phyloP scores from a whole-genome alignment of 2,329 filamentous ascomycete genomes.

The Venturia oleaginea region DNA sequence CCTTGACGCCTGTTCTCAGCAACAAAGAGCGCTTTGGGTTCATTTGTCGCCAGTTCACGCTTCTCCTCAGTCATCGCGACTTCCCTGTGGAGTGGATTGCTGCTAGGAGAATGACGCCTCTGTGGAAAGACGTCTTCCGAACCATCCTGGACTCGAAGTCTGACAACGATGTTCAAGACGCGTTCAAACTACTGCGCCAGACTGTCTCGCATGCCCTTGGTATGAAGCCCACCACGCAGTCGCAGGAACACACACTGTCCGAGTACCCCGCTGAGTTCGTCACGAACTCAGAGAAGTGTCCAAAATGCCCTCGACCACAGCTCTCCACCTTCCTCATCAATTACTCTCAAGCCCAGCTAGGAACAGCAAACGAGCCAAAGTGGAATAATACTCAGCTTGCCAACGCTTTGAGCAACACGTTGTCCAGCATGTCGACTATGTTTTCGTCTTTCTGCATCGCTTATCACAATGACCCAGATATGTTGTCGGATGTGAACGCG shows the following conservation, averaged over 20 bases:
- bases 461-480: not conserved
- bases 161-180: not conserved
- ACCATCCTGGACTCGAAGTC: not conserved
- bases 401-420: constrained; percentile 4
- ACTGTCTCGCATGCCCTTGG: not conserved
- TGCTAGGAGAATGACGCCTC: not conserved
- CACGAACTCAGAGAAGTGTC: not conserved
- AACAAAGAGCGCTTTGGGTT: not conserved
- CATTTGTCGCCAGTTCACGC: not conserved
- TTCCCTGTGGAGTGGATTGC: constrained; percentile 10
- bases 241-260: not conserved
- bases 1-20: not conserved
- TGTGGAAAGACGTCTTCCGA: constrained; percentile 8
- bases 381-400: not conserved
- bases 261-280: not conserved
- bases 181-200: not conserved
- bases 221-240: not conserved
- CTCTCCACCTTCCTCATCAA: not conserved
- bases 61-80: not conserved
- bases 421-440: constrained; percentile 12
- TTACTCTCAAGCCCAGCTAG: not conserved
- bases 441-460: constrained; percentile 7
- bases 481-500: not conserved
- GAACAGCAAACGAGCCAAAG: not conserved
- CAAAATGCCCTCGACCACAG: constrained; percentile 6